Base-by-base conservation (phyloP, 2,329 filamentous ascomycete species). In the Alternaria sp. region DNA sequence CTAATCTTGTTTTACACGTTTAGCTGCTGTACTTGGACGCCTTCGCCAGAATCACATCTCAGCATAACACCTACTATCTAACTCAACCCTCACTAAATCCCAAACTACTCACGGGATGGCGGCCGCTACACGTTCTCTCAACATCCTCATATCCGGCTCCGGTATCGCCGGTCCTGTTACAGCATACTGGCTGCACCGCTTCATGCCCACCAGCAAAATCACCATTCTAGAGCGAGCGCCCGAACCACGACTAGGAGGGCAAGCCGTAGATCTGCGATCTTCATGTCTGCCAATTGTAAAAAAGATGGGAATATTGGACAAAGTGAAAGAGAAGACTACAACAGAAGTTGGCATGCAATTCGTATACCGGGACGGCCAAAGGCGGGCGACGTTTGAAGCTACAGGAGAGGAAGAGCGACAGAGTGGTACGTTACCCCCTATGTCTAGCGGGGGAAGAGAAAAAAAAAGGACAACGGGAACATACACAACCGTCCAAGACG, bases 241-340 rank as follows among this genome's bases (percentile, higher is more conserved):
- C 1, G 58, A 51, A 9, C 69, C 85, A 0, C 79, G 85, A 3
- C 71, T 78, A 0, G 77, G 77, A 0, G 85, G 85, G 0, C 80
- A 82, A 3, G 84, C 86, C 48, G 71, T 88, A 28, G 86, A 88
- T 65, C 73, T 88, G 2, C 80, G 83, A 3, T 82, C 79, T 11
- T 78, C 80, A 23, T 84, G 81, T 0, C 78, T 86, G 21, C 44
- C 44, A 1, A 48, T 48, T 17, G 44, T 48, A 14, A 80, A 77
- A 54, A 78, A 79, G 3, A 85, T 86, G 84, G 84, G 82, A 0
- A 70, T 87, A 3, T 72, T 83, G 31, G 65, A 80, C 5, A 73
- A 69, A 0, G 76, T 80, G 31, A 78, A 79, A 6, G 63, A 69
- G 14, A 76, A 71, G 21, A 62, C 67, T 2, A 82, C 85, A 14